Percentiles rank a stretch among this genome's conserved stretches.
Conservation (phyloP, 305 asterid genomes). For the Fraxinus paxiana region DNA sequence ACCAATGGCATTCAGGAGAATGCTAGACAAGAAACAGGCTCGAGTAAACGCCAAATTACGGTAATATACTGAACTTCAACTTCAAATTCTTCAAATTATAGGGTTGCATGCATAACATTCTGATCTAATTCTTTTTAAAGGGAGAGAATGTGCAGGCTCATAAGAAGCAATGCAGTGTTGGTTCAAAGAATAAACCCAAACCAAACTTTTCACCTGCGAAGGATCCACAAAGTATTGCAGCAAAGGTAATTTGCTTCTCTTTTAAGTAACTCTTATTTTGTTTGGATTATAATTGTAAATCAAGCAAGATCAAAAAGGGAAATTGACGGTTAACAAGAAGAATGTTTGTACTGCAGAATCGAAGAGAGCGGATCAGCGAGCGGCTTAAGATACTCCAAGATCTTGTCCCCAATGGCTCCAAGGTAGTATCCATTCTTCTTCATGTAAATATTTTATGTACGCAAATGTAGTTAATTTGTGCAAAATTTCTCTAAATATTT, state of each 20-base stretch:
- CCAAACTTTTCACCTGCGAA: slow-evolving; percentile 41
- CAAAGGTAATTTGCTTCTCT: slow-evolving; percentile 51
- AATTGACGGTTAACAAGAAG: background rate
- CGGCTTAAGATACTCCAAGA: slow-evolving; percentile 75
- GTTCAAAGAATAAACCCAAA: slow-evolving; percentile 40
- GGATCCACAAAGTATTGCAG: slow-evolving; percentile 89
- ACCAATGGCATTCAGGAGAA: slow-evolving; percentile 27
- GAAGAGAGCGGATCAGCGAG: slow-evolving; percentile 82
- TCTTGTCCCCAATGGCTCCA: slow-evolving; percentile 88
- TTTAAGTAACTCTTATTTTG: background rate
- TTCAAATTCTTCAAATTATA: background rate
- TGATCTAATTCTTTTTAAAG: slow-evolving; percentile 21
- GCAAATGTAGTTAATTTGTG: background rate
- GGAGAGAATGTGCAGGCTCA: slow-evolving; percentile 51
- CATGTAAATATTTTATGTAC: background rate
- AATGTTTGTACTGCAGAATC: slow-evolving; percentile 52
- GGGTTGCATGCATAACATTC: background rate
- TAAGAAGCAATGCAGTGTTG: slow-evolving; percentile 64
- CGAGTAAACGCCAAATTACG: slow-evolving; percentile 51
- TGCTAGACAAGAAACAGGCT: slow-evolving; percentile 30
- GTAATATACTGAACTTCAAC: slow-evolving; percentile 29
- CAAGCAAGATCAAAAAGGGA: background rate
- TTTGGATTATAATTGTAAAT: background rate
- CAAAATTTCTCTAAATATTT: background rate
- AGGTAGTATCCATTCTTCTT: slow-evolving; percentile 42